Conservation (phyloP, 2,329 filamentous ascomycete genomes). For the Sclerotinia trifoliorum region DNA sequence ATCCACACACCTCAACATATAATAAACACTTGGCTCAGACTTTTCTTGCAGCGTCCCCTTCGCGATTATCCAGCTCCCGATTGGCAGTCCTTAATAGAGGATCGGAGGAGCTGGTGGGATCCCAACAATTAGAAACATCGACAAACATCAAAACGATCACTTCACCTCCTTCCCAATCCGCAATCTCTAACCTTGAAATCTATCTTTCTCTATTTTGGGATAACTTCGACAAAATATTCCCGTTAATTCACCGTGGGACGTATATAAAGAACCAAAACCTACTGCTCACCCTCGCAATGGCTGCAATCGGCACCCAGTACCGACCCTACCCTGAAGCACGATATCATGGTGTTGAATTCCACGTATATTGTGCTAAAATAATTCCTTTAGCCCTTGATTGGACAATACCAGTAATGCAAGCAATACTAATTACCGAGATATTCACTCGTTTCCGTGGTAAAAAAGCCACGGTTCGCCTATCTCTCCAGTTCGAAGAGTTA, state of each 20-base stretch:
- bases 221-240: constrained; percentile 34
- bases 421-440: constrained; percentile 38
- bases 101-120: constrained; percentile 31
- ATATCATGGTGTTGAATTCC: constrained; percentile 34
- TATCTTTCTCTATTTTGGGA: constrained; percentile 37
- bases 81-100: constrained; percentile 33
- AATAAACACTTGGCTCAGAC: constrained; percentile 37
- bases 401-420: constrained; percentile 37
- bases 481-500: constrained; percentile 36
- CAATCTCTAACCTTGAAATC: constrained; percentile 29
- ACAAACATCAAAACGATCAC: constrained; percentile 23
- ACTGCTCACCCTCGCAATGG: constrained; percentile 36
- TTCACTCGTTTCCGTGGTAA: constrained; percentile 38
- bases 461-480: constrained; percentile 33
- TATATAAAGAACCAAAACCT: constrained; percentile 30
- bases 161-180: constrained; percentile 24
- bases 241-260: constrained; percentile 36
- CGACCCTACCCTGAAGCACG: constrained; percentile 34
- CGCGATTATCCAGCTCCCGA: constrained; percentile 35
- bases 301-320: constrained; percentile 39
- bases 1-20: constrained; percentile 38
- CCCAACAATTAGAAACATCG: constrained; percentile 29
- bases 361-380: constrained; percentile 34
- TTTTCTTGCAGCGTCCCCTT: constrained; percentile 35
- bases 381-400: constrained; percentile 34